These are phyloP conservation scores for Petrea volubilis DNA, from an alignment of 257 asterid genomes.

Conservation along the genomic window DNA sequence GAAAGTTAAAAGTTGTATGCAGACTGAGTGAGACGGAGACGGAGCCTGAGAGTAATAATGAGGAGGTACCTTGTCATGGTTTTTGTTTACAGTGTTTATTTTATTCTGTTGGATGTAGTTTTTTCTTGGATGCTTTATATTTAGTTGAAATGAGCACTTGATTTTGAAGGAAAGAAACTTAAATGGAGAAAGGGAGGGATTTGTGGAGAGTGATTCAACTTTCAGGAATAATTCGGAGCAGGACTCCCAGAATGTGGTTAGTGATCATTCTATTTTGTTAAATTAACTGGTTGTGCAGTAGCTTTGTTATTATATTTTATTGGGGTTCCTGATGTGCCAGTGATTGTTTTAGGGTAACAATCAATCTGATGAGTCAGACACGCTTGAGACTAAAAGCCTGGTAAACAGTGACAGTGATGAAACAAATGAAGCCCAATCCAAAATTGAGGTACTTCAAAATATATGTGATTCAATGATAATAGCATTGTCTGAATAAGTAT, in stretches of 20 bases:
- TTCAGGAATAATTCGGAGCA: constrained; percentile 30
- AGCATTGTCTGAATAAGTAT: not conserved
- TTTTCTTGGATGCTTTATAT: constrained; percentile 1
- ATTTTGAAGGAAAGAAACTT: constrained; percentile 50
- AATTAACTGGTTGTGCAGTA: not conserved
- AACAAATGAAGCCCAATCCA: constrained; percentile 32
- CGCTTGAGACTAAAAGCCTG: constrained; percentile 40
- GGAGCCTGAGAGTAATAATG: constrained; percentile 61
- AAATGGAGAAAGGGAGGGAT: constrained; percentile 41
- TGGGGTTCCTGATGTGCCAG: constrained; percentile 20
- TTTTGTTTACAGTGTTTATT: not conserved
- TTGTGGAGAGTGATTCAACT: constrained; percentile 34
- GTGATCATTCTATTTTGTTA: constrained; percentile 25
- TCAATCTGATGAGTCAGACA: constrained; percentile 31
- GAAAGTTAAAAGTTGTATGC: constrained; percentile 46
- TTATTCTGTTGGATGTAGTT: not conserved
- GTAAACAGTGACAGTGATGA: constrained; percentile 34
- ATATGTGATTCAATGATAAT: constrained; percentile 6
- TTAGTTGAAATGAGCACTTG: constrained; percentile 25
- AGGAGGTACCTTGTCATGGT: constrained; percentile 44
- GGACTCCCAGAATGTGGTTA: constrained; percentile 38
- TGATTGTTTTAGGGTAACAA: constrained; percentile 43
- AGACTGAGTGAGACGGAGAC: constrained; percentile 53
- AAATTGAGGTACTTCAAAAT: constrained; percentile 51
- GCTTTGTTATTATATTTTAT: not conserved